phyloP scores from a whole-genome alignment of 208 protist species.

The Trypanosoma grayi region DNA sequence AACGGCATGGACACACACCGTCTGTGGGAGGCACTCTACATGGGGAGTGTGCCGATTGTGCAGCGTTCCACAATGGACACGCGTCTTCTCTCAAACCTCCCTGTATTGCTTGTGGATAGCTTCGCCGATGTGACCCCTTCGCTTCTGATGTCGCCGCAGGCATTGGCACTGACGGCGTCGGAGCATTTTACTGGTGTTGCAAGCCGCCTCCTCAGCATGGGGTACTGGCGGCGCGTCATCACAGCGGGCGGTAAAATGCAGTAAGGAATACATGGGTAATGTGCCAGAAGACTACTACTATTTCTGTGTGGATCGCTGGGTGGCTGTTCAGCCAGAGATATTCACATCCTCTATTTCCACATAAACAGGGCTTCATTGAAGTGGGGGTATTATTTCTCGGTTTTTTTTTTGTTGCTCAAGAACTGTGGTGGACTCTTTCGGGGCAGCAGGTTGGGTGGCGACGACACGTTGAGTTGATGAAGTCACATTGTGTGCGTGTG shows the following conservation, averaged over 20 bases:
- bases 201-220: neutral
- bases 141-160: neutral
- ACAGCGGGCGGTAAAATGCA: neutral
- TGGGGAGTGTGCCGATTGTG: slow-evolving; percentile 24
- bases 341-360: too few relatives aligned
- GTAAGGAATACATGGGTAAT: too few relatives aligned
- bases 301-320: too few relatives aligned
- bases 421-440: too few relatives aligned
- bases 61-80: slow-evolving; percentile 26
- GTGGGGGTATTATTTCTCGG: too few relatives aligned
- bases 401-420: too few relatives aligned
- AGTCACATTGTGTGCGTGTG: too few relatives aligned
- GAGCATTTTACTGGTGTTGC: neutral
- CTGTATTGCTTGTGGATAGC: slow-evolving; percentile 18
- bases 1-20: slow-evolving; percentile 33
- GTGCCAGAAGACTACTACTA: too few relatives aligned
- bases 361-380: too few relatives aligned
- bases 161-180: neutral
- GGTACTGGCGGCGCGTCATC: slow-evolving; percentile 2
- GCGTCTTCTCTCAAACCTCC: slow-evolving; percentile 9
- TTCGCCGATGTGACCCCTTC: slow-evolving; percentile 10
- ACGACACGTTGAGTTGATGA: too few relatives aligned
- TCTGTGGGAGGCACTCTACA: slow-evolving; percentile 29
- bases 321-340: too few relatives aligned
- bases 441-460: too few relatives aligned